Percentiles rank a stretch among this genome's conserved stretches.
Evolutionary conservation across 2,329 filamentous ascomycete genomes (phyloP).

Genomic region (Rutstroemia sp.): DNA sequence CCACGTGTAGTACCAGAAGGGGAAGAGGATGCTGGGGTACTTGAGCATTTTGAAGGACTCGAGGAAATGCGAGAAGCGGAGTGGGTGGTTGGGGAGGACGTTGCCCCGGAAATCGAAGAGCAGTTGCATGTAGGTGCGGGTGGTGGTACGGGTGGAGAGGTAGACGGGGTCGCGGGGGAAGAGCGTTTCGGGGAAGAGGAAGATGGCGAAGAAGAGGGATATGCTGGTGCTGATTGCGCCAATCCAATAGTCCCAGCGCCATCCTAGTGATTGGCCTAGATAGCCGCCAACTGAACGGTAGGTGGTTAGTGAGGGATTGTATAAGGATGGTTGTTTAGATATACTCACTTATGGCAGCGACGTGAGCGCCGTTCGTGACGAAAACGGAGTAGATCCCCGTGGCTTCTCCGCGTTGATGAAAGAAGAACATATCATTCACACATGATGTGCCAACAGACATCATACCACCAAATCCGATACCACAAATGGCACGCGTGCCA

Average conservation of each 20-base stretch:
- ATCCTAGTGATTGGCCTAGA: constrained; percentile 22
- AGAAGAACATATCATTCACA: constrained; percentile 28
- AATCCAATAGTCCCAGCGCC: constrained; percentile 28
- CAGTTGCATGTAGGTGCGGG: constrained; percentile 22
- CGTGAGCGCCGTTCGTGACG: constrained; percentile 26
- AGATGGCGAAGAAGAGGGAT: constrained; percentile 23
- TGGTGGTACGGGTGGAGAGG: constrained; percentile 17
- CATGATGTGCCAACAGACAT: constrained; percentile 27
- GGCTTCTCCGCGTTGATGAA: constrained; percentile 26
- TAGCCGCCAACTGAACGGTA: constrained; percentile 23
- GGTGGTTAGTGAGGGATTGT: not conserved
- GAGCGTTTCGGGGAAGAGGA: constrained; percentile 28
- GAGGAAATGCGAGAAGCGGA: constrained; percentile 23
- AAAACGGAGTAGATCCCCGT: constrained; percentile 27
- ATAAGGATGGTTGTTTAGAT: not conserved
- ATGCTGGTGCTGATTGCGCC: constrained; percentile 21
- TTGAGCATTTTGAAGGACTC: constrained; percentile 25
- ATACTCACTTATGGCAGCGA: constrained; percentile 23
- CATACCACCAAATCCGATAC: constrained; percentile 27
- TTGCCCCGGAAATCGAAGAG: constrained; percentile 22
- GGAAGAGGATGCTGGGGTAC: constrained; percentile 24
- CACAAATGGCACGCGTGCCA: constrained; percentile 22
- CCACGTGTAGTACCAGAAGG: constrained; percentile 27
- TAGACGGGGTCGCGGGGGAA: constrained; percentile 24
- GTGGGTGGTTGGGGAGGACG: constrained; percentile 21